phyloP scores from a whole-genome alignment of 495 filamentous ascomycete species.

The Hyaloscypha variabilis region DNA sequence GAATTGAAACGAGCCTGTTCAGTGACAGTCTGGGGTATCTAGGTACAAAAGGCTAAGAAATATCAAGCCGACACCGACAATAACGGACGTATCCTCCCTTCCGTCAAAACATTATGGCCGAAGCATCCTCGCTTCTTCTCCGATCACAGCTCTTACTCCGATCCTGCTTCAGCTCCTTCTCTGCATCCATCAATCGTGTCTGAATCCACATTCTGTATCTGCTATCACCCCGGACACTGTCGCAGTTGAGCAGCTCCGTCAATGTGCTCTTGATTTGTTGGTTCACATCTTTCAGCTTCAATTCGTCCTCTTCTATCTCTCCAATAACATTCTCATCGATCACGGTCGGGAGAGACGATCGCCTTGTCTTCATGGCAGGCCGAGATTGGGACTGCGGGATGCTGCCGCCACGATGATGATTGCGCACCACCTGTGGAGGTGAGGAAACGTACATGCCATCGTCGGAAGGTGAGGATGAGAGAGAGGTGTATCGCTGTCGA shows the following conservation, averaged over 20 bases:
- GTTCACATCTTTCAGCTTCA: slow-evolving; percentile 60
- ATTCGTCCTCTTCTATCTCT: slow-evolving; percentile 53
- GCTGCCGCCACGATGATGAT: slow-evolving; percentile 24
- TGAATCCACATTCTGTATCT: slow-evolving; percentile 65
- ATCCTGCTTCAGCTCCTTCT: slow-evolving; percentile 52
- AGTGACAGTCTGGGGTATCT: neutral
- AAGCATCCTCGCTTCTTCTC: slow-evolving; percentile 27
- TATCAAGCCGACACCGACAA: neutral
- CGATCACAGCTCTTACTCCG: slow-evolving; percentile 32
- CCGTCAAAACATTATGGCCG: neutral
- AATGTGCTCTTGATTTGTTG: slow-evolving; percentile 65
- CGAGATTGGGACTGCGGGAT: neutral
- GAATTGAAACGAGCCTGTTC: neutral
- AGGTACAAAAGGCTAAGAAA: neutral
- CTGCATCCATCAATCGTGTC: slow-evolving; percentile 63
- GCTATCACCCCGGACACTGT: slow-evolving; percentile 54
- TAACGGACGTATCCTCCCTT: neutral
- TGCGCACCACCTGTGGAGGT: slow-evolving; percentile 22
- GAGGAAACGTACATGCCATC: slow-evolving; percentile 1
- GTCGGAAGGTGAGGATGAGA: slow-evolving; percentile 21
- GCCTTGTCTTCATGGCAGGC: slow-evolving; percentile 7
- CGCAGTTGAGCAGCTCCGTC: slow-evolving; percentile 68
- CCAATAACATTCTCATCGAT: slow-evolving; percentile 36
- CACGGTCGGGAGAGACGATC: slow-evolving; percentile 38
- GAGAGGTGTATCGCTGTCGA: slow-evolving; percentile 18